Evolutionary conservation across 305 asterid species (phyloP).

Genomic region (Withania somnifera): DNA sequence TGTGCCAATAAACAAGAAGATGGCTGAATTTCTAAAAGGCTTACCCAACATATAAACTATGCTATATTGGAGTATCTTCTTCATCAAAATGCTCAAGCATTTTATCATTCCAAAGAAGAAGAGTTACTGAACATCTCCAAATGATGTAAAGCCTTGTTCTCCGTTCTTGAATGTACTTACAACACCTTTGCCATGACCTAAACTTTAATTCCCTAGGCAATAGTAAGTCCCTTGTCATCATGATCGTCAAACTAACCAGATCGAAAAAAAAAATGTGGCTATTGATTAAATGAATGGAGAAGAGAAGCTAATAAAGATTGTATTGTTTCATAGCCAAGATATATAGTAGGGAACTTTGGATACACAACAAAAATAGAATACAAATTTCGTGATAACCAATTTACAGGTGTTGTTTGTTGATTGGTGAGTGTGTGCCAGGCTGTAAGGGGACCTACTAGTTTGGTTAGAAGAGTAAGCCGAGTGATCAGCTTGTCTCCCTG

Average conservation of each 20-base stretch:
- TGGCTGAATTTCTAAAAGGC: background rate
- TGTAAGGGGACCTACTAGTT: constrained; percentile 37
- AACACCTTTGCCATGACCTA: constrained; percentile 38
- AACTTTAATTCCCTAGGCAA: constrained; percentile 15
- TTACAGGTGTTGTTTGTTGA: constrained; percentile 27
- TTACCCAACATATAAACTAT: background rate
- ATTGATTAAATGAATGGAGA: background rate
- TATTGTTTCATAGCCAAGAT: background rate
- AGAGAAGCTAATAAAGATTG: background rate
- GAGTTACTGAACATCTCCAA: constrained; percentile 64
- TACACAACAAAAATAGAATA: background rate
- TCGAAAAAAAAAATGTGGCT: background rate
- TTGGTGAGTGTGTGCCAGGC: constrained; percentile 29
- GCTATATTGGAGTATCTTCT: background rate
- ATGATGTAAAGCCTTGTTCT: constrained; percentile 62
- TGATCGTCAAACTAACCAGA: background rate
- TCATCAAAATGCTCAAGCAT: background rate
- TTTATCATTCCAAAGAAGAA: constrained; percentile 34
- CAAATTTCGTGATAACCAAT: constrained; percentile 17
- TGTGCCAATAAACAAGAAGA: background rate
- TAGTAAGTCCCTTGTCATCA: background rate
- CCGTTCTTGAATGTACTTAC: constrained; percentile 58
- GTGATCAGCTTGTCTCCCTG: constrained; percentile 52
- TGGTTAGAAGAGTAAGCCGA: constrained; percentile 34
- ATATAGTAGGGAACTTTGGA: background rate